Evolutionary conservation across 1,284 basidiomycete genomes (phyloP), one percentile per base, ranked within the genome.

Genomic region (Sanghuangporus baumii): DNA sequence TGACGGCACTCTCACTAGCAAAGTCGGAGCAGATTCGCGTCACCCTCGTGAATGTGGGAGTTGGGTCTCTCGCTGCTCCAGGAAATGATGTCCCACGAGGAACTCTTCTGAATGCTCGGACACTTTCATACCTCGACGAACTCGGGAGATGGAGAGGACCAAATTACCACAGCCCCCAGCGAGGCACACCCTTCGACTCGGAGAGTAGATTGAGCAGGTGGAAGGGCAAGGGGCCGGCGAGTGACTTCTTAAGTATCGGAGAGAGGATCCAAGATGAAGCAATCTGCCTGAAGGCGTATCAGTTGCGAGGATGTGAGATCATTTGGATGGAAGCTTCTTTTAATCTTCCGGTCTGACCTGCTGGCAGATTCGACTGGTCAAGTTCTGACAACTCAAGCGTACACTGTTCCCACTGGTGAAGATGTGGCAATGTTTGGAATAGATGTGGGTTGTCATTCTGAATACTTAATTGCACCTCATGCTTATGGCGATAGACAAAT

Each of bases 1-100:
- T 37, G 38, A 51, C 59, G 20, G 50, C 59, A n/a, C 51, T 61
- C 12, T 52, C 59, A 2, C 26, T 61, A n/a, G 36, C 59, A 18
- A 16, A 38, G 11, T 37, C 50, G 52, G 38, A 55, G 40, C 36
- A 40, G 5, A 51, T 55, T n/a, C 34, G 50, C 18, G 51, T 61
- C 9, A 61, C 51, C 5, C 52, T 61, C 37, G 59, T 61, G 36
- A 61, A 41, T 51, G 37, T 40, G 7, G 59, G 59, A 3, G 6
- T 59, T 36, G 48, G 47, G 34, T 8, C 40, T 12, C 16, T 37
- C 14, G 6, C 9, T 20, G 55, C 47, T 48, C 47, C 18, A 9
- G 47, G 55, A 37, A 20, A 18, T 37, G 55, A 40, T 40, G 36
- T 36, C 16, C 16, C 37, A 6, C 55, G 55, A 12, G 58, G 47